Evolutionary conservation across 1,139 yeast species (phyloP), one percentile per base, ranked within the genome.

Genomic region (Yamadazyma diospyri): DNA sequence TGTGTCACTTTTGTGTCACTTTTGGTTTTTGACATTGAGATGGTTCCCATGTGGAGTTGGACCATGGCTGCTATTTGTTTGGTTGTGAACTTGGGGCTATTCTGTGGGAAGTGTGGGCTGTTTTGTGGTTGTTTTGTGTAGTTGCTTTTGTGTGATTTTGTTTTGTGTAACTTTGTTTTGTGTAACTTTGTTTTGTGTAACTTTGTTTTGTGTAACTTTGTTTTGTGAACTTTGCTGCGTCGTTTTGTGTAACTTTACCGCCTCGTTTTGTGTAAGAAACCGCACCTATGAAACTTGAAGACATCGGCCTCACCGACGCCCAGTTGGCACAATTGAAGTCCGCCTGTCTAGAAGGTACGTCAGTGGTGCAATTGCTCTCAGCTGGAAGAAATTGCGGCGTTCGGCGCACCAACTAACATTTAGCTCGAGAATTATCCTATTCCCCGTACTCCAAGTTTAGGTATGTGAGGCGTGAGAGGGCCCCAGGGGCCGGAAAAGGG

Each of bases 401-500:
- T n/a, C n/a, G n/a, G n/a, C n/a, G n/a, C n/a, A 6, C 3, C 8
- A 23, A 34, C 36, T 34, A 34, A 34, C 31, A 13, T 22, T 13
- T 20, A 57, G 85, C 86, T 1, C 67, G 75, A 34, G 53, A 61
- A 2, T 49, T 64, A 12, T 75, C 94, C 1, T 86, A 87, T 55
- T 70, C 82, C 12, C 96, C 96, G 2, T 87, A 87, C 56, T 86
- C 96, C 23, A 76, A 82, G 30, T 88, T 86, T 57, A 66, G 77
- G 70, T 68, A 59, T 18, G 75, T n/a, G n/a, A n/a, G n/a, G n/a
- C n/a, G n/a, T n/a, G n/a, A n/a, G n/a, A n/a, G n/a, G n/a, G n/a
- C n/a, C n/a, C n/a, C n/a, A n/a, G n/a, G n/a, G n/a, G n/a, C n/a
- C n/a, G n/a, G n/a, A n/a, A n/a, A n/a, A n/a, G n/a, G n/a, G n/a